Evolutionary conservation across 2,329 filamentous ascomycete genomes (phyloP), one percentile per base, ranked within the genome.

Genomic region (Xylaria sp.): DNA sequence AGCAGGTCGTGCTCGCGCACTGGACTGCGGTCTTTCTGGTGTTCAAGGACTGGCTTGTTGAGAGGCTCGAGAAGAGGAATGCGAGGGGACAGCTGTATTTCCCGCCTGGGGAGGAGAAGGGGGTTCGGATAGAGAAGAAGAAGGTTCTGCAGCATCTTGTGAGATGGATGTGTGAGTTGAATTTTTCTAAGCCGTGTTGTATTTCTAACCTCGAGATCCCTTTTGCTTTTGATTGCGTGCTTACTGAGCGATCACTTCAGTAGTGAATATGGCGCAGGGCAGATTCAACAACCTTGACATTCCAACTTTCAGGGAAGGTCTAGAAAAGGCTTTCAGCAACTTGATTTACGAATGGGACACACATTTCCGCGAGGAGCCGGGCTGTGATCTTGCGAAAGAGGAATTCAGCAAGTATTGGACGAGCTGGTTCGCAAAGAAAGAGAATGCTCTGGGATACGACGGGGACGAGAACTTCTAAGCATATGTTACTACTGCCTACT

Each of bases 261-360:
- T 66, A 52, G 9, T 57, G 3, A 59, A 61, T 23, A 39, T 66
- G 39, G 46, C 58, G 2, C n/a, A 55, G 13, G 54, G 46, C 20
- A 39, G 13, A 5, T 66, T 66, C 39, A 20, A 69, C 44, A 20
- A 12, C 13, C 39, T 69, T 10, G 37, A 66, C 7, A 58, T 28
- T 13, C n/a, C 8, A 37, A 34, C 34, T 3, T 69, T 69, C 46
- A 54, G 63, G 25, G 34, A 66, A 18, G 58, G 61, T 3, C 46
- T 69, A n/a, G 58, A 57, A n/a, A 61, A 25, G 34, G 51, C 66
- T 1, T 69, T 69, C 58, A 66, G 39, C 48, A 23, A 63, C 20
- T 12, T 69, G n/a, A 54, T 69, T 6, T 69, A 69, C 20, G 25
- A 69, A 12, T 69, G 66, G 66, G 63, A 66, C 37, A 66, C 46